These are phyloP conservation scores for Fibroporia radiculosa DNA, from an alignment of 768 basidiomycete species.

Conservation along the genomic window DNA sequence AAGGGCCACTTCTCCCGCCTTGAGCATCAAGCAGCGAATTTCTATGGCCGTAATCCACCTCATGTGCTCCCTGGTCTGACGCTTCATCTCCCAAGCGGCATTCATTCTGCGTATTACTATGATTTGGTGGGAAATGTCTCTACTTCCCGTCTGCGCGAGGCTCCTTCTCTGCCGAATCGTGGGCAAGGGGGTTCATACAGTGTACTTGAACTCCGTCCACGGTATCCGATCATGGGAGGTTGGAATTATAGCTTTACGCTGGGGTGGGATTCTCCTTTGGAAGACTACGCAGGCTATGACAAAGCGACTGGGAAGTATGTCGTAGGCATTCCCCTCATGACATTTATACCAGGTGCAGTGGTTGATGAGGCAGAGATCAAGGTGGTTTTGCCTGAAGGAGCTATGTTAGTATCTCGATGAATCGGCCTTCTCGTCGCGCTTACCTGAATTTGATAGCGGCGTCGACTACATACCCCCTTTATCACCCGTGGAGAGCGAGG, in stretches of 20 bases:
- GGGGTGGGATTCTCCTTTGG: slow-evolving; percentile 86
- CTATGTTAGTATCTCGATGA: slow-evolving; percentile 52
- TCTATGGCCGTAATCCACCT: slow-evolving; percentile 55
- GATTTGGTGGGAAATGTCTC: slow-evolving; percentile 96
- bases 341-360: slow-evolving; percentile 68
- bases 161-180: slow-evolving; percentile 17
- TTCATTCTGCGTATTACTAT: slow-evolving; percentile 80
- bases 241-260: slow-evolving; percentile 97
- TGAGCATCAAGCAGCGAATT: slow-evolving; percentile 71
- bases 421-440: slow-evolving; percentile 6
- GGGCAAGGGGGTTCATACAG: slow-evolving; percentile 49
- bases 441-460: slow-evolving; percentile 43
- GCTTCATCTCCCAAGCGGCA: slow-evolving; percentile 78
- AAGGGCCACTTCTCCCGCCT: slow-evolving; percentile 96
- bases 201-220: slow-evolving; percentile 74
- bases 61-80: slow-evolving; percentile 68
- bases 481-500: slow-evolving; percentile 50
- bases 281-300: slow-evolving; percentile 64
- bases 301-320: slow-evolving; percentile 56
- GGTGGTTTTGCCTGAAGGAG: slow-evolving; percentile 91
- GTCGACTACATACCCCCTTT: slow-evolving; percentile 74
- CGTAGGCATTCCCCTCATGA: slow-evolving; percentile 82
- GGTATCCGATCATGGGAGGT: slow-evolving; percentile 91
- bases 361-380: slow-evolving; percentile 73
- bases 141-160: slow-evolving; percentile 74